A percentile compares a stretch with the other conserved stretches of the same genome.
phyloP scores from a whole-genome alignment of 805 yeast genomes.

The Cyberlindnera meyerae region DNA sequence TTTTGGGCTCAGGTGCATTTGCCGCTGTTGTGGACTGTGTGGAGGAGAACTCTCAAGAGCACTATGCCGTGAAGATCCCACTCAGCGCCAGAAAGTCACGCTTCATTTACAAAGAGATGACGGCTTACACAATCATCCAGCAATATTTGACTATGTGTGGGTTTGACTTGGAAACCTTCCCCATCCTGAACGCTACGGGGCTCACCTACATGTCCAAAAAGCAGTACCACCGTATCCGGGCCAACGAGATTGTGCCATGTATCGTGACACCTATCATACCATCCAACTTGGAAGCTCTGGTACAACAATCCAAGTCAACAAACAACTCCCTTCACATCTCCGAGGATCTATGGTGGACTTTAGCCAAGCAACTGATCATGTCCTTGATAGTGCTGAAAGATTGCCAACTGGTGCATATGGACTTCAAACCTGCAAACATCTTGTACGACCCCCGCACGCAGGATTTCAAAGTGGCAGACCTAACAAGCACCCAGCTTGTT shows the following conservation, averaged over 20 bases:
- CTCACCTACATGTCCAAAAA: conserved; percentile 15
- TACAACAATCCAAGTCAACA: conserved; percentile 8
- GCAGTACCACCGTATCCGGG: conserved; percentile 10
- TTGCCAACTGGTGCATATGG: conserved; percentile 39
- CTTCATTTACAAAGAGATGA: conserved; percentile 17
- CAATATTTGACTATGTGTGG: conserved; percentile 6
- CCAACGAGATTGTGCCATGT: conserved; percentile 17
- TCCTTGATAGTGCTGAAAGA: conserved; percentile 25
- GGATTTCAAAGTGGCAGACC: conserved; percentile 41
- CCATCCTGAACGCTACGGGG: conserved; percentile 19
- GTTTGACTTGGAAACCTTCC: conserved; percentile 7
- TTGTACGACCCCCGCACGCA: conserved; percentile 25
- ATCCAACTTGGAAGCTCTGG: conserved; percentile 23
- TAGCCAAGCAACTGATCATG: conserved; percentile 26
- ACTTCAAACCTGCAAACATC: conserved; percentile 43
- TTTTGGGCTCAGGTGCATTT: conserved; percentile 20
- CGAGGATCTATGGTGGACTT: conserved; percentile 28
- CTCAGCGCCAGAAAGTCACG: conserved; percentile 9
- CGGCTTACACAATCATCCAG: conserved; percentile 17
- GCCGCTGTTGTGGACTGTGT: conserved; percentile 17
- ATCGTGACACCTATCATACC: conserved; percentile 11
- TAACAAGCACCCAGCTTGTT: conserved; percentile 34
- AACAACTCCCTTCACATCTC: conserved; percentile 20
- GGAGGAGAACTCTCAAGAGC: neutral
- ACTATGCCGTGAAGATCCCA: conserved; percentile 22